Conservation (phyloP, 2,329 filamentous ascomycete species). For the Incumbomyces delicatus region DNA sequence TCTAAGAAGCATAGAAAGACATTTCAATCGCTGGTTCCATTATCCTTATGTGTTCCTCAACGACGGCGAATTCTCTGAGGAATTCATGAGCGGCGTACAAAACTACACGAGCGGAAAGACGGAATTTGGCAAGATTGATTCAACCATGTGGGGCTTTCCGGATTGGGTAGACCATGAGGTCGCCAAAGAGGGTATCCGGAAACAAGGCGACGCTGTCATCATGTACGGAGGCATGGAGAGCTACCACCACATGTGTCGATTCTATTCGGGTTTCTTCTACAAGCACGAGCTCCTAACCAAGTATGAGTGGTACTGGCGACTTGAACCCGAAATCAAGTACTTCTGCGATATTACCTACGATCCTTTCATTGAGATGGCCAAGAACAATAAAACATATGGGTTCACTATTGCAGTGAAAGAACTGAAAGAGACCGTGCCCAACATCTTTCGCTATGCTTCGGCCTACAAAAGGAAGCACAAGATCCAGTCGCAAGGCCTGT, state of each 20-base stretch:
- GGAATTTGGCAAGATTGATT: constrained; percentile 88
- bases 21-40: constrained; percentile 98
- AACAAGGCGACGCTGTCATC: constrained; percentile 92
- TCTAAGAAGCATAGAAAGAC: constrained; percentile 92
- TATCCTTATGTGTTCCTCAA: constrained; percentile 99
- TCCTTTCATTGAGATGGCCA: constrained; percentile 90
- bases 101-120: constrained; percentile 84
- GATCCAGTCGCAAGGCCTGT: constrained; percentile 79
- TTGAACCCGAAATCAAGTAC: constrained; percentile 99
- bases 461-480: constrained; percentile 93
- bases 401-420: constrained; percentile 99
- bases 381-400: constrained; percentile 92
- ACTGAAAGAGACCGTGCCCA: constrained; percentile 91
- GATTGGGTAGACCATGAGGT: constrained; percentile 94
- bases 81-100: constrained; percentile 75
- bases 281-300: constrained; percentile 90
- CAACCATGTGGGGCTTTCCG: constrained; percentile 89
- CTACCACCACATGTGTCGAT: constrained; percentile 98
- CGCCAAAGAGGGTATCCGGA: constrained; percentile 88
- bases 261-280: constrained; percentile 99
- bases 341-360: constrained; percentile 99
- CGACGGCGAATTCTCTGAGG: constrained; percentile 91
- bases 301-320: constrained; percentile 99
- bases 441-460: constrained; percentile 97
- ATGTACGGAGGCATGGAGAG: constrained; percentile 99